Percentiles rank a stretch among this genome's conserved stretches.
phyloP scores from a whole-genome alignment of 2,329 filamentous ascomycete species.

The Ilyonectria robusta region DNA sequence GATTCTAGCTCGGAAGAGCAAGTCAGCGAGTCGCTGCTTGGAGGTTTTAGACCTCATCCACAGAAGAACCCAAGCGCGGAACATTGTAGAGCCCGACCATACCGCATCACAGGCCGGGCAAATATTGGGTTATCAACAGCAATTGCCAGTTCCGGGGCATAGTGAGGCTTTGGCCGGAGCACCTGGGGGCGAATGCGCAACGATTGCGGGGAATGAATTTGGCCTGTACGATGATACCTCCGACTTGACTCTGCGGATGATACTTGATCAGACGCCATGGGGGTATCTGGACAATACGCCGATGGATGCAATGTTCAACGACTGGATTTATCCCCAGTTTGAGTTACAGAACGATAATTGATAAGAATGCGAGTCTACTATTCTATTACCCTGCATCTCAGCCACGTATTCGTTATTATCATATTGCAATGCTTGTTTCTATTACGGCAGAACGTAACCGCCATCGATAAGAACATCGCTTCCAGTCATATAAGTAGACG shows the following conservation, averaged over 20 bases:
- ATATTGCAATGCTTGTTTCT: not conserved
- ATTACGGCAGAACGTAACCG: constrained; percentile 49
- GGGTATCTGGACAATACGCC: constrained; percentile 25
- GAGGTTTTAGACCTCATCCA: constrained; percentile 25
- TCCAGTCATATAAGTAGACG: constrained; percentile 65
- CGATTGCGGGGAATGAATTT: constrained; percentile 17
- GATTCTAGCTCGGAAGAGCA: constrained; percentile 22
- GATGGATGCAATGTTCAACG: constrained; percentile 26
- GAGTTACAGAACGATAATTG: constrained; percentile 18
- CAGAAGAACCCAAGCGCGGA: not conserved
- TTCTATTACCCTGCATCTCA: not conserved
- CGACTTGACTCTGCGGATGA: constrained; percentile 22
- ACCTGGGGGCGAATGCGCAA: not conserved
- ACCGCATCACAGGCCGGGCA: not conserved
- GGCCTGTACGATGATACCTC: constrained; percentile 20
- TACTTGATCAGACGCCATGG: constrained; percentile 25
- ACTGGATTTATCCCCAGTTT: constrained; percentile 28
- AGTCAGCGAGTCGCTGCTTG: constrained; percentile 21
- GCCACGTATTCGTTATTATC: not conserved
- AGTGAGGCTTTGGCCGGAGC: not conserved
- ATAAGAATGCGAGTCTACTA: not conserved
- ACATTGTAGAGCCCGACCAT: constrained; percentile 4
- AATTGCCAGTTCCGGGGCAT: constrained; percentile 1
- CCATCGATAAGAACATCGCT: constrained; percentile 64
- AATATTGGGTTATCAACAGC: constrained; percentile 3